Evolutionary conservation across 805 yeast genomes (phyloP), one percentile per base, ranked within the genome.

Genomic region (Candida railenensis): DNA sequence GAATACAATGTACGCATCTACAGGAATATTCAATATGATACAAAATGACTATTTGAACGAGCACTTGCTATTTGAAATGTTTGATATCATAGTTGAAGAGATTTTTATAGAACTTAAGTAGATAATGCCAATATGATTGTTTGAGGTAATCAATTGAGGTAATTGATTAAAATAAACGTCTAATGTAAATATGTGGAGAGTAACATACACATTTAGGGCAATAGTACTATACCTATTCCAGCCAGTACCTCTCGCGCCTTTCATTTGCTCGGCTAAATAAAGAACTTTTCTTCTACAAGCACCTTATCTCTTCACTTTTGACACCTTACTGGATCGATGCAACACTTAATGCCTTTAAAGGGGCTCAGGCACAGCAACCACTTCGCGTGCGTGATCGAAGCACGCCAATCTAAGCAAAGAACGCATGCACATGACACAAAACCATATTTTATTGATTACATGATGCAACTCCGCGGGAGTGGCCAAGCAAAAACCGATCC

Each of bases 41-140:
- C 97, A 91, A 59, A 87, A 88, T 55, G 87, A 83, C 48, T 72
- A 74, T 21, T 65, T 91, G 48, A 87, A 87, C 59, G 73, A 80
- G 19, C 88, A 86, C 55, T 61, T 91, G 46, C 56, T 85, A 0
- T 75, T 80, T 45, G 76, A 77, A 40, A 36, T 87, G 0, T 52
- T 87, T 15, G 96, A 90, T 48, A 75, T 77, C 40, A 37, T 83
- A 0, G 34, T 86, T 1, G 70, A 63, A 16, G 82, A 74, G 32
- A 28, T 81, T 7, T 36, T 36, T 20, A 25, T 25, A 25, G 30
- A 25, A 25, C 11, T 25, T 5, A 25, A 25, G 30, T 25, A 11
- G 11, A 11, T 25, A 11, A n/a, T n/a, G n/a, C n/a, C n/a, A n/a
- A n/a, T n/a, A n/a, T n/a, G n/a, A n/a, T n/a, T n/a, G n/a, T n/a